phyloP scores from a whole-genome alignment of 495 filamentous ascomycete species.

The Evansstolkia leycettana region DNA sequence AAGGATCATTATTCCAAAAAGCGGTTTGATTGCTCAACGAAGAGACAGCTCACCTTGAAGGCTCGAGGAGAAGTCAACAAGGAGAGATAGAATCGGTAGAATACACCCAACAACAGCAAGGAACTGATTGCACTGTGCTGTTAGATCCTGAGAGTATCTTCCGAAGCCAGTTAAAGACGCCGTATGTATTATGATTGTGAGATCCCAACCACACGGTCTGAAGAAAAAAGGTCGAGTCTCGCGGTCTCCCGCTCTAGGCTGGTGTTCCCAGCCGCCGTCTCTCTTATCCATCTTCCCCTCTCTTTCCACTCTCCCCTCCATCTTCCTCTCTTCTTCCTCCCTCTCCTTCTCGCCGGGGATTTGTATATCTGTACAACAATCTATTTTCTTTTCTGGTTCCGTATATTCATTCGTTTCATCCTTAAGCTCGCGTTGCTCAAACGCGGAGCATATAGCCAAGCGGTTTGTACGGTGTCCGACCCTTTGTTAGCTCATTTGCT shows the following conservation, averaged over 20 bases:
- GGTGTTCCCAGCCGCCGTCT: constrained; percentile 15
- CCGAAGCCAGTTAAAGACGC: too few species aligned
- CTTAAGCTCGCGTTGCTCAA: constrained; percentile 7
- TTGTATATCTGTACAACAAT: constrained; percentile 28
- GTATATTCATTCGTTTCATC: not conserved
- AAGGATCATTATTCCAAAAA: too few species aligned
- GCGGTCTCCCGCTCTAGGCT: constrained; percentile 1
- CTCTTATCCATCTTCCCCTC: constrained; percentile 13
- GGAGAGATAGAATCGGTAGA: too few species aligned
- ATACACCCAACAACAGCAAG: too few species aligned
- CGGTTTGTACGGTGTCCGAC: constrained; percentile 3
- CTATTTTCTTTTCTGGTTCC: constrained; percentile 12
- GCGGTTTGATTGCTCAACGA: too few species aligned
- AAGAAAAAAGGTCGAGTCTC: not conserved
- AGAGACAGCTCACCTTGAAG: too few species aligned
- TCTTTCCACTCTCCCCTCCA: constrained; percentile 16
- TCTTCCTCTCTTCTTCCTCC: constrained; percentile 14
- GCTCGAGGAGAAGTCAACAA: too few species aligned
- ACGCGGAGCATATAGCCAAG: constrained; percentile 7
- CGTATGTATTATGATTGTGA: too few species aligned
- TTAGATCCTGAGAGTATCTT: too few species aligned
- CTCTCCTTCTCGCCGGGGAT: constrained; percentile 22
- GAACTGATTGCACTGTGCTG: too few species aligned
- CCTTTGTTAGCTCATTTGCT: constrained; percentile 5
- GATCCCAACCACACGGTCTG: not conserved